Conservation (phyloP, 345 rosid species). For the Nephelium lappaceum region DNA sequence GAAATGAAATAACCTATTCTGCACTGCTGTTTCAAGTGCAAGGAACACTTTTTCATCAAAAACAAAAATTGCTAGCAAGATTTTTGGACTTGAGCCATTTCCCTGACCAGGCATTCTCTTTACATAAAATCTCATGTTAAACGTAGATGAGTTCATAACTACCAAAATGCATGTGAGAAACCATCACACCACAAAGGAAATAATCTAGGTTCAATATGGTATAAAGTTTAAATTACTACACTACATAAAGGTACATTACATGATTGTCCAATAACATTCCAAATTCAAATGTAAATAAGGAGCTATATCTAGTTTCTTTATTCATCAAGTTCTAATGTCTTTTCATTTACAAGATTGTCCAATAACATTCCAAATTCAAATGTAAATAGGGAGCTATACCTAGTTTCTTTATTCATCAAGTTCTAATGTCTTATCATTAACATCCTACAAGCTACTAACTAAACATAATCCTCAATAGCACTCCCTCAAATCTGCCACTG, state of each 20-base stretch:
- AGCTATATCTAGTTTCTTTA: neutral
- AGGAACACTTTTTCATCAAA: too few relatives aligned
- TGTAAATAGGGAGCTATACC: neutral
- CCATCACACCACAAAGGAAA: neutral
- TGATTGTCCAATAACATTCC: neutral
- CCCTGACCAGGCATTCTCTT: too few relatives aligned
- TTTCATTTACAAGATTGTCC: neutral
- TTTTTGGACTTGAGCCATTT: too few relatives aligned
- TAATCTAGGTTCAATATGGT: neutral
- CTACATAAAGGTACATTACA: neutral
- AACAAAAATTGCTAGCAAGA: too few relatives aligned
- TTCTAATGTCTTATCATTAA: too few relatives aligned
- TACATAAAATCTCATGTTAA: too few relatives aligned
- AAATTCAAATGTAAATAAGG: neutral
- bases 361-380: neutral
- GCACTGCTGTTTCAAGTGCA: too few relatives aligned
- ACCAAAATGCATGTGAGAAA: too few relatives aligned
- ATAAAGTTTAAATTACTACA: neutral
- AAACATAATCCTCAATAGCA: neutral
- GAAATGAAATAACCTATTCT: too few relatives aligned
- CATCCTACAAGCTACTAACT: neutral
- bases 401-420: neutral
- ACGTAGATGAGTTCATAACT: too few relatives aligned
- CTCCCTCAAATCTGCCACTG: conserved; percentile 13
- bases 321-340: neutral